Base-by-base conservation (phyloP, 164 flowering plant species). In the Brasenia schreberi region DNA sequence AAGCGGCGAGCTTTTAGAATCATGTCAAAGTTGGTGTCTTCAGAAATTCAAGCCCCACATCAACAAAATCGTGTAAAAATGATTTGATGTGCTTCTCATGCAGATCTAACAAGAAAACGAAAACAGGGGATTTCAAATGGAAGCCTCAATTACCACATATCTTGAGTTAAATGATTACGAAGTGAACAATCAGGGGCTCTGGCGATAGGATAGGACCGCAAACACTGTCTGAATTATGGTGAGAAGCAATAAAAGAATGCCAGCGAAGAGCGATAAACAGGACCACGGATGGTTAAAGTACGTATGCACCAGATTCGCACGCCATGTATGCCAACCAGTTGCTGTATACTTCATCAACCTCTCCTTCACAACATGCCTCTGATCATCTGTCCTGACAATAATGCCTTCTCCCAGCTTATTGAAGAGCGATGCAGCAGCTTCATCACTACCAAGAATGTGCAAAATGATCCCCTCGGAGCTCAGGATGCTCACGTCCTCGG, bases 401-500 rank as follows among this genome's bases (percentile, higher is more conserved):
- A 77, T 69, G 42, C 79, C 84, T 72, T 80, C 78, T 17, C 84
- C 77, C 3, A 84, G 68, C 5, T 74, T 62, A 19, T 86, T 86
- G 71, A 86, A 86, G 19, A 86, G 75, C 4, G 78, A 74, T 4
- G 88, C 85, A 6, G 79, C 84, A 0, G 80, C 86, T 33, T 81
- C 80, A 53, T 84, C 85, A 62, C 90, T 86, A 7, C 90, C 87
- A 1, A 81, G 17, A 0, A 77, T 80, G 58, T 77, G 82, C 42
- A 78, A 76, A 7, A 86, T 78, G 64, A 86, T 82, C n/a, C 82
- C 80, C 7, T 66, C 59, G 1, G 75, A 69, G 69, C 77, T 80
- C 11, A 82, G 75, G 0, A 80, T 73, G 49, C 64, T 77, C 5
- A 86, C 86, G 19, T 82, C 90, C 66, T 62, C 76, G 0, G 73